A percentile compares a stretch with the other conserved stretches of the same genome.
phyloP scores from a whole-genome alignment of 2,329 filamentous ascomycete genomes.

The Anthostomella pinea region DNA sequence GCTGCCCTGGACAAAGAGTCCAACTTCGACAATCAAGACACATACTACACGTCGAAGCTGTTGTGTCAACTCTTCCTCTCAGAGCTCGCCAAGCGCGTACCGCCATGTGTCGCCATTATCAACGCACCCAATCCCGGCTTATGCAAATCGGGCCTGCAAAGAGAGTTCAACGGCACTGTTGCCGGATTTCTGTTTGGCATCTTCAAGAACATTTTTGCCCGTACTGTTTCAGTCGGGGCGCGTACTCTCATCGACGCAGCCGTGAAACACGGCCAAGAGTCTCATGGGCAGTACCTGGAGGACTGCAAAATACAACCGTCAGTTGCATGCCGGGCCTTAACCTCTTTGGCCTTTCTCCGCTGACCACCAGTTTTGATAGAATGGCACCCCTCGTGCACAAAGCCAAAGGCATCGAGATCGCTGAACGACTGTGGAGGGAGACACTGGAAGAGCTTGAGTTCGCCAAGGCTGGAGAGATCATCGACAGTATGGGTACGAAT shows the following conservation, averaged over 20 bases:
- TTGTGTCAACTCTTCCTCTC: constrained; percentile 29
- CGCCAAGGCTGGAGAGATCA: no score
- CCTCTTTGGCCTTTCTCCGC: no score
- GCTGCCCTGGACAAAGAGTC: constrained; percentile 3
- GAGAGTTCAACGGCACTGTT: constrained; percentile 1
- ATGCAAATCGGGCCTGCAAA: constrained; percentile 10
- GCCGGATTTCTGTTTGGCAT: no score
- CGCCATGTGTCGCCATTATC: constrained; percentile 9
- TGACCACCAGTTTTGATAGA: neutral
- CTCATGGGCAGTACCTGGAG: constrained; percentile 20
- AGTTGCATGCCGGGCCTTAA: no score
- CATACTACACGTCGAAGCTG: constrained; percentile 23
- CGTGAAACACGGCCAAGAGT: constrained; percentile 2
- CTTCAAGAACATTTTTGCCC: constrained; percentile 6
- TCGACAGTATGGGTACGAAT: no score
- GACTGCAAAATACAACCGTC: constrained; percentile 14
- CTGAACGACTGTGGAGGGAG: constrained; percentile 11
- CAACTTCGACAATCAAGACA: constrained; percentile 14
- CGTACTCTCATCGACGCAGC: constrained; percentile 11
- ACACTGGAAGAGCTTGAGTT: constrained; percentile 14
- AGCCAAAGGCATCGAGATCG: constrained; percentile 3
- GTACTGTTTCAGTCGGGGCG: constrained; percentile 10
- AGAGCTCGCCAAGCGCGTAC: constrained; percentile 25
- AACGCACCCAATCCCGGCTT: constrained; percentile 13
- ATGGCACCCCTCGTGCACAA: constrained; percentile 14